Evolutionary conservation across 2,329 filamentous ascomycete species (phyloP), one percentile per base, ranked within the genome.

Genomic region (Microdochium bolleyi): DNA sequence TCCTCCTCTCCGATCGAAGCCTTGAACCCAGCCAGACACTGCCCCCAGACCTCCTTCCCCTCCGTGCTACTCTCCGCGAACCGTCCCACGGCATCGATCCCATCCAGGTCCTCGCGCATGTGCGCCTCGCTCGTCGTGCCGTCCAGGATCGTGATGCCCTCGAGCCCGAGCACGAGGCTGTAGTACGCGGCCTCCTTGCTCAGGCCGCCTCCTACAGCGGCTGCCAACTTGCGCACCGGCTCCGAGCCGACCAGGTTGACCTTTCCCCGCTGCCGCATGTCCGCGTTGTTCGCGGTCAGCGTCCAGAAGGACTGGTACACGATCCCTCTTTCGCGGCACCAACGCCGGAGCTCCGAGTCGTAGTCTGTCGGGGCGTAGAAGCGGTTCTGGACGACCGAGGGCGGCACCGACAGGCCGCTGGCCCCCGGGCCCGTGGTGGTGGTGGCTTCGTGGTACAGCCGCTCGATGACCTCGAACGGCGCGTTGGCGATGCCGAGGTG

Each of bases 401-500:
- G 74, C 55, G 69, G 71, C 44, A 73, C 55, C 13, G 24, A 49
- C 16, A 46, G 21, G 3, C 16, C n/a, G 3, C 7, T 14, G 7
- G 34, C 34, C 7, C 34, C 34, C 4, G 16, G 3, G 19, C 14
- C 37, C 9, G 46, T 55, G 48, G 64, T 54, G 16, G 60, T 61
- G 48, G 61, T 56, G 13, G 52, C 57, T 7, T 50, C 56, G 50
- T 51, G 62, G 54, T 75, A 73, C 1, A 91, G 68, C 3, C 69
- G 67, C 51, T 76, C 64, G 0, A 94, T 73, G 1, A 81, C 67
- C 0, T 73, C 64, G 2, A 87, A 68, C n/a, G 74, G 71, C n/a
- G 80, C 79, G 66, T 94, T 94, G 52, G 87, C 90, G 52, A 94
- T 85, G 41, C 89, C 89, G 8, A 94, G 73, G 27, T 81, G 75